Percentiles rank a stretch among this genome's conserved stretches.
These are phyloP conservation scores for Geotrichum europaeum DNA, from an alignment of 1,139 yeast species.

Conservation along the genomic window DNA sequence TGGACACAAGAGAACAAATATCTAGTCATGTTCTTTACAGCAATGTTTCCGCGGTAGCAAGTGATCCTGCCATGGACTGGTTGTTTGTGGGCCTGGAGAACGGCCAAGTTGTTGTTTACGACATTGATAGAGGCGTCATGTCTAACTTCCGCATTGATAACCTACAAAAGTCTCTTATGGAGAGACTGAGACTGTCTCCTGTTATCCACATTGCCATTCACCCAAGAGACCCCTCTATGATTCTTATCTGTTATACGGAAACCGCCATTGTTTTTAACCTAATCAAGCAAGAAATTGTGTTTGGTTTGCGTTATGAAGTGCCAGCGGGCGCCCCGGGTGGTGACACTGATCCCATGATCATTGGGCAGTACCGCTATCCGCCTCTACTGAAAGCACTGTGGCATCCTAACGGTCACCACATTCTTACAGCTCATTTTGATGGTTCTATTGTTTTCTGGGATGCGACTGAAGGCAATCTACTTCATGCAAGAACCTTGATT, in stretches of 20 bases:
- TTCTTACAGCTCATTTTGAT: slow-evolving; percentile 72
- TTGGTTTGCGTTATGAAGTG: slow-evolving; percentile 52
- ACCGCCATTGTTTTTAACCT: slow-evolving; percentile 67
- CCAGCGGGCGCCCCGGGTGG: slow-evolving; percentile 63
- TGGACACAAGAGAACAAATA: slow-evolving; percentile 56
- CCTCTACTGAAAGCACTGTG: slow-evolving; percentile 59
- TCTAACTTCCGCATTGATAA: slow-evolving; percentile 68
- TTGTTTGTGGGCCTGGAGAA: slow-evolving; percentile 70
- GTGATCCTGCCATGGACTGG: slow-evolving; percentile 90
- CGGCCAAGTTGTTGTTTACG: slow-evolving; percentile 71
- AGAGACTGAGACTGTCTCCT: slow-evolving; percentile 43
- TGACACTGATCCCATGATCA: slow-evolving; percentile 39
- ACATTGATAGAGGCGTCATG: slow-evolving; percentile 67
- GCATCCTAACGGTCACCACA: slow-evolving; percentile 90
- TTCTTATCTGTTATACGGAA: slow-evolving; percentile 67
- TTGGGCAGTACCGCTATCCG: slow-evolving; percentile 39
- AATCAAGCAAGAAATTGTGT: slow-evolving; percentile 51
- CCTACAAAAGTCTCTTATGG: slow-evolving; percentile 47
- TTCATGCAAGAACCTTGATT: slow-evolving; percentile 67
- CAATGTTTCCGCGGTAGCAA: slow-evolving; percentile 56
- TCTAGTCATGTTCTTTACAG: slow-evolving; percentile 49
- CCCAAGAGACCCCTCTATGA: slow-evolving; percentile 80
- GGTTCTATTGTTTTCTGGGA: slow-evolving; percentile 93
- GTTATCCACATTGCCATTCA: slow-evolving; percentile 69
- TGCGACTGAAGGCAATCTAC: slow-evolving; percentile 61